Evolutionary conservation across 2,329 filamentous ascomycete genomes (phyloP).

Genomic region (Aspergillus phoenicis): DNA sequence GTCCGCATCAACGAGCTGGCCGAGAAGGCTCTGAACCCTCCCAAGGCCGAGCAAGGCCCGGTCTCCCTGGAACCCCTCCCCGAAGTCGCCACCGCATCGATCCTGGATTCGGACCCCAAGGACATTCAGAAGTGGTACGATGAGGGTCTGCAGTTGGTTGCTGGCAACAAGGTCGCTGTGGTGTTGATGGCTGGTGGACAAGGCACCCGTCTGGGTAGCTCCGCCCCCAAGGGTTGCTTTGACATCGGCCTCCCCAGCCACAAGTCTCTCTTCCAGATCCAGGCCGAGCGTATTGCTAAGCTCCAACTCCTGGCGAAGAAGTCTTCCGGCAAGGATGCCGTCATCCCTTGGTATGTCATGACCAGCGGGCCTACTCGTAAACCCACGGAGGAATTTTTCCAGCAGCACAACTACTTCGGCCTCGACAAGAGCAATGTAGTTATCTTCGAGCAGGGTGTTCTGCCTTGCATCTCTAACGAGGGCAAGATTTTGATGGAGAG

Average conservation of each 20-base stretch:
- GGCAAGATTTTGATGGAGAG: constrained; percentile 93
- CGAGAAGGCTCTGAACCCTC: constrained; percentile 77
- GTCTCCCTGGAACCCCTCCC: constrained; percentile 81
- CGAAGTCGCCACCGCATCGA: constrained; percentile 80
- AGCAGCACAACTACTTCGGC: constrained; percentile 88
- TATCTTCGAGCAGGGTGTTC: constrained; percentile 94
- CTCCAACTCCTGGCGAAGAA: constrained; percentile 78
- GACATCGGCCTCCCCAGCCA: constrained; percentile 90
- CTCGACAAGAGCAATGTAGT: constrained; percentile 80
- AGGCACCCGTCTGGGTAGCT: constrained; percentile 91
- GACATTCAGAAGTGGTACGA: constrained; percentile 85
- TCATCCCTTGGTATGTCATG: constrained; percentile 99
- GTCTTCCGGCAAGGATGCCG: constrained; percentile 62
- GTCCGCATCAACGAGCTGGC: constrained; percentile 85
- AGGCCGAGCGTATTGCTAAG: constrained; percentile 90
- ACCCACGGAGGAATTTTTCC: constrained; percentile 92
- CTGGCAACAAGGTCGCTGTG: constrained; percentile 73
- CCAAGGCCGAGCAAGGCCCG: constrained; percentile 55
- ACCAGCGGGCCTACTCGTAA: constrained; percentile 91
- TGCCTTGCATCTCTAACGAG: constrained; percentile 96
- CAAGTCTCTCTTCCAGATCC: constrained; percentile 97
- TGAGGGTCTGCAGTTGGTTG: constrained; percentile 65
- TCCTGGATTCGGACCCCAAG: constrained; percentile 80
- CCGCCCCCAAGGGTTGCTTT: constrained; percentile 95
- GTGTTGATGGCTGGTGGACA: constrained; percentile 97